These are phyloP conservation scores for Paxillus involutus DNA, from an alignment of 768 basidiomycete species.

Conservation along the genomic window DNA sequence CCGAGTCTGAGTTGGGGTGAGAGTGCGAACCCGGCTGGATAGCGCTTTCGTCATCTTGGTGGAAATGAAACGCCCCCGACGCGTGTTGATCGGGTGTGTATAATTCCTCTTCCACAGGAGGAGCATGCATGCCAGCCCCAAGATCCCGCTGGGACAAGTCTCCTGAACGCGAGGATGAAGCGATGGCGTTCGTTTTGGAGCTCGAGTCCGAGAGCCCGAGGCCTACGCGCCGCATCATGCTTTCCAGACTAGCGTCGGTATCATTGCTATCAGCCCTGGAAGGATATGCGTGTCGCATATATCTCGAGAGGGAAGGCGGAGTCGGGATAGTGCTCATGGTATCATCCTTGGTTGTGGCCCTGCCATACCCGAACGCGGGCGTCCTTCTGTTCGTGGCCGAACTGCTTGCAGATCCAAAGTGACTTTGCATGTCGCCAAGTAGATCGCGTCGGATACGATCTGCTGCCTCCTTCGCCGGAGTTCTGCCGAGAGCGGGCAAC, in stretches of 20 bases:
- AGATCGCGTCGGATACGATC: constrained; percentile 66
- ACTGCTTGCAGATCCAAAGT: constrained; percentile 17
- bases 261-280: constrained; percentile 42
- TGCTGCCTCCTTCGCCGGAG: constrained; percentile 73
- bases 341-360: constrained; percentile 40
- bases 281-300: constrained; percentile 43
- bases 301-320: constrained; percentile 72
- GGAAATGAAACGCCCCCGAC: constrained; percentile 23
- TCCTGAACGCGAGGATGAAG: constrained; percentile 12
- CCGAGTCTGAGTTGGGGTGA: constrained; percentile 33
- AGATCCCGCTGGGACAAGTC: constrained; percentile 5
- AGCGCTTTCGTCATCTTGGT: constrained; percentile 23
- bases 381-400: constrained; percentile 21
- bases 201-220: constrained; percentile 41
- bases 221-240: constrained; percentile 66
- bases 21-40: constrained; percentile 12
- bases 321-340: constrained; percentile 70
- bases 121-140: neutral
- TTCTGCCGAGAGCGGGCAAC: constrained; percentile 48
- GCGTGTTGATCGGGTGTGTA: constrained; percentile 26
- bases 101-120: constrained; percentile 4
- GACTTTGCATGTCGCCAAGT: constrained; percentile 51
- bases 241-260: constrained; percentile 62
- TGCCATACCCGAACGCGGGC: constrained; percentile 28
- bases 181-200: constrained; percentile 12